Conservation (phyloP, 176 grass and related monocot species). For the Pontederia crassipes region DNA sequence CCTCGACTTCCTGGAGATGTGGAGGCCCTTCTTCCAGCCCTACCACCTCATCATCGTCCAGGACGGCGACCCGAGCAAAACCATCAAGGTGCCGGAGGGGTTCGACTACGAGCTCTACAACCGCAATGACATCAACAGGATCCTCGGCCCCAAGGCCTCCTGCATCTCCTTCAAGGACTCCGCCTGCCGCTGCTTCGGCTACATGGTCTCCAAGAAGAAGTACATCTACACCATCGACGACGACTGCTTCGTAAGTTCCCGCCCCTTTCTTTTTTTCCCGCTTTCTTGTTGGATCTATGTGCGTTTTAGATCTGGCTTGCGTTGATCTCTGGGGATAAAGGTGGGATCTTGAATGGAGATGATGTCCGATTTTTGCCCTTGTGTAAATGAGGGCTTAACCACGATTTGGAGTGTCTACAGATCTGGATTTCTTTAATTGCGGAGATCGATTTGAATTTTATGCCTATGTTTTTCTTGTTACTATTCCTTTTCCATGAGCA, state of each 20-base stretch:
- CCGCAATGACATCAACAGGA: conserved; percentile 85
- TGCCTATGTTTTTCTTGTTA: too few relatives aligned
- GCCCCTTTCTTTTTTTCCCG: too few relatives aligned
- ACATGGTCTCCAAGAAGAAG: conserved; percentile 99
- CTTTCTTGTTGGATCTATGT: too few relatives aligned
- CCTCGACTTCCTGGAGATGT: conserved; percentile 98
- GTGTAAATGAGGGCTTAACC: too few relatives aligned
- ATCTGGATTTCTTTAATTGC: too few relatives aligned
- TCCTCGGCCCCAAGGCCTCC: conserved; percentile 71
- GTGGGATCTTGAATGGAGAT: too few relatives aligned
- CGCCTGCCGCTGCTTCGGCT: conserved; percentile 84
- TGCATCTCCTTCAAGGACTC: conserved; percentile 99
- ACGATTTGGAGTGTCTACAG: too few relatives aligned
- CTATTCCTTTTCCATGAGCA: too few relatives aligned
- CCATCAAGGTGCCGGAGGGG: conserved; percentile 62
- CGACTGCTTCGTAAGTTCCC: conserved; percentile 90
- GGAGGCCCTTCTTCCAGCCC: conserved; percentile 90
- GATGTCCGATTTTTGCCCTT: too few relatives aligned
- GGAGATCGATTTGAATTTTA: too few relatives aligned
- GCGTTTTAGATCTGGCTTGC: too few relatives aligned
- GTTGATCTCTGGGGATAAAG: too few relatives aligned
- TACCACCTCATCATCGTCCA: conserved; percentile 99
- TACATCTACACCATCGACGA: conserved; percentile 99
- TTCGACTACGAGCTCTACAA: conserved; percentile 99
- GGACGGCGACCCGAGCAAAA: conserved; percentile 68